Evolutionary conservation across 2,329 filamentous ascomycete species (phyloP).

Genomic region (Fulvia fulva): DNA sequence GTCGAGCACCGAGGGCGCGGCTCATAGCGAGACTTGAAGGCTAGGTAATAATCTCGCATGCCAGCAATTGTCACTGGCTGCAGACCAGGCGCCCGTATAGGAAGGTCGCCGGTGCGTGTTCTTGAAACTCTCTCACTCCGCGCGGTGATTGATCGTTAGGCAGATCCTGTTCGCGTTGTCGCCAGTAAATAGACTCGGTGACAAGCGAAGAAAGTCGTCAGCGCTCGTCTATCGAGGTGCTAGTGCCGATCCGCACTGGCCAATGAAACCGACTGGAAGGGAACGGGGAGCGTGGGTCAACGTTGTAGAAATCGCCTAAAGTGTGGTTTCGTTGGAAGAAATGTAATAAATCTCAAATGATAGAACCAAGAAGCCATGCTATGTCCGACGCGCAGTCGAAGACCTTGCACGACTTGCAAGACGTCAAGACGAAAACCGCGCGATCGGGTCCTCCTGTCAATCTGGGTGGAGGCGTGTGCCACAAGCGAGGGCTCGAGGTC

Average conservation of each 20-base stretch:
- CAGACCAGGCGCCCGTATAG: conserved; percentile 10
- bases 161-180: background rate
- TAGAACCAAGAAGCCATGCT: background rate
- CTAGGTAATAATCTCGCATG: conserved; percentile 2
- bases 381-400: background rate
- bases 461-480: background rate
- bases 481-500: background rate
- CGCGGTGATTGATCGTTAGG: background rate
- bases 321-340: background rate
- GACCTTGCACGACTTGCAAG: background rate
- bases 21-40: conserved; percentile 1
- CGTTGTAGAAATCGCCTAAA: background rate
- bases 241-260: conserved; percentile 20
- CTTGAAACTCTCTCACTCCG: background rate
- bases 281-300: background rate
- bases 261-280: conserved; percentile 4
- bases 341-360: background rate
- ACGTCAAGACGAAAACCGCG: background rate
- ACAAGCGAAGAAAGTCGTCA: conserved; percentile 22
- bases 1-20: conserved; percentile 6
- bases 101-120: background rate
- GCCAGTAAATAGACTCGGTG: conserved; percentile 17
- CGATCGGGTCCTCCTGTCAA: background rate
- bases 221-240: conserved; percentile 21
- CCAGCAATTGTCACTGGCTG: background rate